phyloP scores from a whole-genome alignment of 768 basidiomycete genomes.

The Cystoderma amianthinum region DNA sequence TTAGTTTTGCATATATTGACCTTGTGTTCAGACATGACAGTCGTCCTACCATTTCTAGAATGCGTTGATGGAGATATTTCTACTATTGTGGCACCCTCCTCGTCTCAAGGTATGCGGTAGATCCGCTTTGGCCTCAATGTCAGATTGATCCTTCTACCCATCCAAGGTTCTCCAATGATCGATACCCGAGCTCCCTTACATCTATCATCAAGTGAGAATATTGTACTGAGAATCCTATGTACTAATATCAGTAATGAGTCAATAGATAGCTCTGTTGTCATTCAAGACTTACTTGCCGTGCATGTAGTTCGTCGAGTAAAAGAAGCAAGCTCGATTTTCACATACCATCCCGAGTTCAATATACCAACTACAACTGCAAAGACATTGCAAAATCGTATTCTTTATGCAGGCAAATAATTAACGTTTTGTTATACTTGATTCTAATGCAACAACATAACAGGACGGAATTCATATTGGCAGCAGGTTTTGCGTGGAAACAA shows the following conservation, averaged over 20 bases:
- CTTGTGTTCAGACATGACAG: slow-evolving; percentile 45
- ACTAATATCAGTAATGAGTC: too few species aligned
- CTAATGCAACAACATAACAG: slow-evolving; percentile 9
- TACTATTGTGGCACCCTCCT: too few species aligned
- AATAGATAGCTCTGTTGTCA: slow-evolving; percentile 25
- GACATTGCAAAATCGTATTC: slow-evolving; percentile 38
- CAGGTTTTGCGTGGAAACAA: slow-evolving; percentile 13
- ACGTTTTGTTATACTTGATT: neutral
- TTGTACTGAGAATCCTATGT: slow-evolving; percentile 1
- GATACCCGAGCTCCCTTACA: slow-evolving; percentile 32
- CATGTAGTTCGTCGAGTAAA: slow-evolving; percentile 39
- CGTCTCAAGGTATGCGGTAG: too few species aligned
- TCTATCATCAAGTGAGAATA: slow-evolving; percentile 22
- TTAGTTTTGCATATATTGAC: neutral
- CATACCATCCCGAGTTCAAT: slow-evolving; percentile 38
- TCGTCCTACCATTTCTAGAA: slow-evolving; percentile 41
- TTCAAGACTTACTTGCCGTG: slow-evolving; percentile 40
- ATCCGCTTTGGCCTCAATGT: too few species aligned
- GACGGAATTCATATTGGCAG: slow-evolving; percentile 26
- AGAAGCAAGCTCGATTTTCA: slow-evolving; percentile 41
- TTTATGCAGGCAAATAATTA: slow-evolving; percentile 30
- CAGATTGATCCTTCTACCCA: too few species aligned
- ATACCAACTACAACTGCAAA: slow-evolving; percentile 31
- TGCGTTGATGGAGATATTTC: slow-evolving; percentile 15
- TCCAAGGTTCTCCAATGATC: slow-evolving; percentile 17